Evolutionary conservation across 805 yeast genomes (phyloP), one percentile per base, ranked within the genome.

Genomic region (Jamesozyma gamospora): DNA sequence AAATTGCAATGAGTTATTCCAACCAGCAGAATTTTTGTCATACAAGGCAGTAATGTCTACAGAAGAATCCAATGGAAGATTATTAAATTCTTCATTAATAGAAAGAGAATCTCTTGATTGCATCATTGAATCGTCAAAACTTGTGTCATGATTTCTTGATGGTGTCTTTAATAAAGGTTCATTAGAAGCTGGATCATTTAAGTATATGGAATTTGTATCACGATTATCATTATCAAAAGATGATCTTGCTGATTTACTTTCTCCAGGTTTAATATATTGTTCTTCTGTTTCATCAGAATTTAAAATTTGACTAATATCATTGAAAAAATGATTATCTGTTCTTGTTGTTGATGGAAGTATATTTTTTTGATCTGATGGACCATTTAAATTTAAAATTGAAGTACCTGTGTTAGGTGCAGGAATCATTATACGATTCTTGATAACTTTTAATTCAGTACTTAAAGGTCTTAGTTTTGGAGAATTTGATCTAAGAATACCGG

Each of bases 11-110:
- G 61, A 56, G 32, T 53, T 56, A 17, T 16, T 29, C 58, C 60
- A 50, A 10, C 46, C 46, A 34, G 44, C 49, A 14, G 55, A 44
- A 39, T 51, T 55, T 14, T 50, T 45, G 15, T 50, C 51, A 35
- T 61, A 63, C 31, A 65, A 47, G 1, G 66, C 63, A 1, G 68
- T 64, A 4, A 64, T 62, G 41, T 64, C 69, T 28, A 62, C 62
- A 3, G 67, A 58, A 0, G 62, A 47, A 35, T 60, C 60, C 3
- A 51, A 37, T 8, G 57, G 49, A 5, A 39, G 40, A 12, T 5
- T 19, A 21, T 32, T 13, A 32, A 13, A 12, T 12, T 9, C 8
- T 24, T 44, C 49, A 1, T 45, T 31, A 28, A 42, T 41, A 13
- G 51, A 51, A 10, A 34, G 32, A 0, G 64, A 58, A 25, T 61